Conservation (phyloP, 2,329 filamentous ascomycete species). For the Reticulascus tulasneorum region DNA sequence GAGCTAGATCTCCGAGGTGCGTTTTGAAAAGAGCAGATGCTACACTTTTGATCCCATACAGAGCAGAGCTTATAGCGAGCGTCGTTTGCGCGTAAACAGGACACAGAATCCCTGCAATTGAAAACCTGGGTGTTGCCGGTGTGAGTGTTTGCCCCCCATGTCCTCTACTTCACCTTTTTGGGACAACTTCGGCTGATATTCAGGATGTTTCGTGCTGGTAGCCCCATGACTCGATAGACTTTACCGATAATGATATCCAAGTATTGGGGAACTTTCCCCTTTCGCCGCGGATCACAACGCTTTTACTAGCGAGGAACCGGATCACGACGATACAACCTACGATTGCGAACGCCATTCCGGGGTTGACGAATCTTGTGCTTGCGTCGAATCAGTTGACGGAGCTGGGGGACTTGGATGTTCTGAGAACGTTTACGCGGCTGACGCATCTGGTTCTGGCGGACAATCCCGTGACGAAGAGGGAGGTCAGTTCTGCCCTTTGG, state of each 20-base stretch:
- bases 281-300: constrained; percentile 79
- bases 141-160: constrained; percentile 48
- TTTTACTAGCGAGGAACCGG: constrained; percentile 87
- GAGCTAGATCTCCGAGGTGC: constrained; percentile 99
- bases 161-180: background rate
- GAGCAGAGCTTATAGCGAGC: constrained; percentile 81
- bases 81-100: constrained; percentile 60
- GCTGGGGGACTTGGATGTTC: constrained; percentile 81
- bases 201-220: constrained; percentile 28
- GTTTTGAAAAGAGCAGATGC: constrained; percentile 94
- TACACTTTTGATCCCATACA: constrained; percentile 62
- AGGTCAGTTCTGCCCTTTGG: constrained; percentile 57
- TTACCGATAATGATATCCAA: constrained; percentile 97
- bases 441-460: constrained; percentile 79
- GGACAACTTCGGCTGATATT: constrained; percentile 3
- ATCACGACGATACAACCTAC: constrained; percentile 75
- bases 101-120: constrained; percentile 95
- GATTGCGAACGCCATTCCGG: constrained; percentile 72
- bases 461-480: constrained; percentile 88
- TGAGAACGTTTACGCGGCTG: constrained; percentile 64
- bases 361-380: constrained; percentile 76
- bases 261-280: constrained; percentile 88
- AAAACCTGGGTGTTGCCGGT: constrained; percentile 93
- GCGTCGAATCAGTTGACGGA: constrained; percentile 79
- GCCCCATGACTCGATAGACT: constrained; percentile 95